Conservation (phyloP, 129 eudicot genomes). For the Rutidosis leptorrhynchoides region DNA sequence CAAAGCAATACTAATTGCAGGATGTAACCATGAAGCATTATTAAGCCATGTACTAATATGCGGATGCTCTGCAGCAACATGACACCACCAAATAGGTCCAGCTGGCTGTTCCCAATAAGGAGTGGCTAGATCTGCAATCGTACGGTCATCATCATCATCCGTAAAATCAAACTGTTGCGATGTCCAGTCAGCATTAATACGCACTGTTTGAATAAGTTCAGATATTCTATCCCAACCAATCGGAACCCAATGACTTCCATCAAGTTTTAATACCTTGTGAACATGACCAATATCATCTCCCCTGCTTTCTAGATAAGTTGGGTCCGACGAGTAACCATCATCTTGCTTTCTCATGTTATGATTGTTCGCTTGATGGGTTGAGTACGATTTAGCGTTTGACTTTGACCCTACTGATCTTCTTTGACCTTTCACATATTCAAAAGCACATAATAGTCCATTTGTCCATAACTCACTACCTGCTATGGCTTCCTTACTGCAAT, state of each 20-base stretch:
- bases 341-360: slow-evolving; percentile 30
- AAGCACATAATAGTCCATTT: slow-evolving; percentile 91
- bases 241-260: slow-evolving; percentile 76
- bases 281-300: slow-evolving; percentile 20
- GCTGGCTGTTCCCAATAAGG: slow-evolving; percentile 93
- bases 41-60: slow-evolving; percentile 61
- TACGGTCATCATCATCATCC: slow-evolving; percentile 80
- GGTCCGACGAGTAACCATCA: slow-evolving; percentile 39
- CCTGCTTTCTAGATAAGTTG: slow-evolving; percentile 37
- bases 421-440: slow-evolving; percentile 65
- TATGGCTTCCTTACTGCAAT: slow-evolving; percentile 44
- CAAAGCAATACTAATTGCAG: slow-evolving; percentile 92
- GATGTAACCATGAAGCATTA: slow-evolving; percentile 89
- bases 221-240: slow-evolving; percentile 91
- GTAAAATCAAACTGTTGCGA: slow-evolving; percentile 50
- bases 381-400: slow-evolving; percentile 29
- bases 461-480: slow-evolving; percentile 70
- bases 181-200: slow-evolving; percentile 64
- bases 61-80: slow-evolving; percentile 67
- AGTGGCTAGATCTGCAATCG: slow-evolving; percentile 84
- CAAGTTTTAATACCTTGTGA: slow-evolving; percentile 32
- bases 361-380: slow-evolving; percentile 32
- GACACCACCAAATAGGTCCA: slow-evolving; percentile 99
- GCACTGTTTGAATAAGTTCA: slow-evolving; percentile 68
- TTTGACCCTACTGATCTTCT: slow-evolving; percentile 38